A percentile compares a stretch with the other conserved stretches of the same genome.
Evolutionary conservation across 2,329 filamentous ascomycete genomes (phyloP).

Genomic region (Aspergillus neoniger): DNA sequence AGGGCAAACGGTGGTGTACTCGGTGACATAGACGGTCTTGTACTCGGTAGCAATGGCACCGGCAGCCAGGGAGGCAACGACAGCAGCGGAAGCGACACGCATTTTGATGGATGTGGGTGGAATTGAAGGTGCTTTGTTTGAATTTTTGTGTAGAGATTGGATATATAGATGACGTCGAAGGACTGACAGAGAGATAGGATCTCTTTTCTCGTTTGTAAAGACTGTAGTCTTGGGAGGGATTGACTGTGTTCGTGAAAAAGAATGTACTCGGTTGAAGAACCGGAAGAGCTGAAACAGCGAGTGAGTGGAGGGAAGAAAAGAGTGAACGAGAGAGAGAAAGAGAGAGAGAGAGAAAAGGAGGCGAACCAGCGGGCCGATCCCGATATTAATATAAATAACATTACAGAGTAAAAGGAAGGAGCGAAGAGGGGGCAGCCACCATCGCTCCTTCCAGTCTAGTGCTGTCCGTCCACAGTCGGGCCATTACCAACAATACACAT

Average conservation of each 20-base stretch:
- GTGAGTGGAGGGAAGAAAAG: conserved; percentile 22
- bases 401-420: too few relatives aligned
- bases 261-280: conserved; percentile 42
- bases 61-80: conserved; percentile 42
- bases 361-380: neutral
- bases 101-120: conserved; percentile 42
- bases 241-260: conserved; percentile 29
- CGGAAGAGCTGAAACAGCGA: conserved; percentile 51
- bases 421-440: too few relatives aligned
- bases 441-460: too few relatives aligned
- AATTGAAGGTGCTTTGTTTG: neutral
- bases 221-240: conserved; percentile 17
- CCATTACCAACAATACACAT: too few relatives aligned
- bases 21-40: conserved; percentile 66
- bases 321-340: conserved; percentile 19
- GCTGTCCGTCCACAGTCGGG: too few relatives aligned
- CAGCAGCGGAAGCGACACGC: conserved; percentile 51
- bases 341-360: conserved; percentile 10
- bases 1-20: conserved; percentile 73
- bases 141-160: conserved; percentile 1
- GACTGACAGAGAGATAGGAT: conserved; percentile 23
- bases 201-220: conserved; percentile 10
- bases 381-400: neutral
- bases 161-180: conserved; percentile 14
- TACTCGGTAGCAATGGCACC: conserved; percentile 38